Base-by-base conservation (phyloP, 305 asterid species). In the Stenogyne calaminthoides region DNA sequence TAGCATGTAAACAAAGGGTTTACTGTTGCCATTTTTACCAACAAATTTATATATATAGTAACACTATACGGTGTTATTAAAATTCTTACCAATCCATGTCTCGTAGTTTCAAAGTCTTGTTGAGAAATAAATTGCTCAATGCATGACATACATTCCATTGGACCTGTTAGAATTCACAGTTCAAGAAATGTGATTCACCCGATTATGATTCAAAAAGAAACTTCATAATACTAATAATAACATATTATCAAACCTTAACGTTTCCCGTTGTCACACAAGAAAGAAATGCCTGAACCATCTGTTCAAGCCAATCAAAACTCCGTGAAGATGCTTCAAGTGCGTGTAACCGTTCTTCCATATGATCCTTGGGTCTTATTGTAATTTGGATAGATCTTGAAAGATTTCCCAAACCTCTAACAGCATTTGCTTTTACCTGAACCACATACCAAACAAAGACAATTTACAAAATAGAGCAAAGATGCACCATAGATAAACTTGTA, bases 111-210 rank as follows among this genome's bases (percentile, higher is more conserved):
- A 94, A 69, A 20, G 87, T 81, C 75, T 78, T 82, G 81, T 94
- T 94, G 80, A 82, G 78, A 83, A 94, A 91, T 69, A 94, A 87
- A 82, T 94, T 89, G 93, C 99, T 88, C 81, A 94, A 76, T 69
- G 99, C 96, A 64, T 90, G 96, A 73, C 97, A 94, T 69, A 91
- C 97, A 61, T 94, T 94, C 99, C 97, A 91, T 79, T 91, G 99
- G 68, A 94, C 99, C 99, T 94, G 95, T 74, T 64, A 74, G 69
- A 79, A 73, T 22, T 64, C 52, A 44, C 73, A 52, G 64, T 59
- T 64, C 51, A 76, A 75, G 67, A 74, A 52, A 60, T 46, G 46
- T 22, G 59, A 78, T 71, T 61, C 59, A 69, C 37, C 16, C 59
- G 57, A 77, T 62, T 62, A 64, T 69, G 63, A 68, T 44, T 72